phyloP scores from a whole-genome alignment of 345 rosid genomes.

The Melastoma malabathricum region DNA sequence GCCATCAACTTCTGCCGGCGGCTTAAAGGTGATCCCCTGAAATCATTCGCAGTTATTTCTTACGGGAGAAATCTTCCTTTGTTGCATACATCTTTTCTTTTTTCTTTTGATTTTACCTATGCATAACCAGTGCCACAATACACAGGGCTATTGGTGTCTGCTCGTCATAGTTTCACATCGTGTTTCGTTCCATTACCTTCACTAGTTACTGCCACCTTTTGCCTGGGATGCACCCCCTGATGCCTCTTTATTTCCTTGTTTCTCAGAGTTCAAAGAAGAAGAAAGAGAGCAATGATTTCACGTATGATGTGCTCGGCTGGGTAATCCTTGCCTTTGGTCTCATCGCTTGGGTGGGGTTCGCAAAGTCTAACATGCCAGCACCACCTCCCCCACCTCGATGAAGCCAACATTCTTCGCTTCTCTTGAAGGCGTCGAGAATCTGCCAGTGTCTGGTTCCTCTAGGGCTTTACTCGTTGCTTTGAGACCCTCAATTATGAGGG shows the following conservation, averaged over 20 bases:
- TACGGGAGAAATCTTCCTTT: not conserved
- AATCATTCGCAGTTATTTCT: not conserved
- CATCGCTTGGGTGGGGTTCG: constrained; percentile 71
- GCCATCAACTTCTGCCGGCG: constrained; percentile 21
- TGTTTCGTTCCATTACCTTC: too few relatives aligned
- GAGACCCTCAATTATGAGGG: too few relatives aligned
- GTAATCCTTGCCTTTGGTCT: constrained; percentile 71
- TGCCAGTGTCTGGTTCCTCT: not conserved
- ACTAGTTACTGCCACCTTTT: too few relatives aligned
- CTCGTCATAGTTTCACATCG: too few relatives aligned
- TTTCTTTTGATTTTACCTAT: too few relatives aligned
- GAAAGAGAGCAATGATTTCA: constrained; percentile 48
- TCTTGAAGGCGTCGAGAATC: not conserved
- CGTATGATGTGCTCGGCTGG: constrained; percentile 75
- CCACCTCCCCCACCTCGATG: constrained; percentile 9
- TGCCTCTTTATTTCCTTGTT: not conserved
- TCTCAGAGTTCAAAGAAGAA: constrained; percentile 46
- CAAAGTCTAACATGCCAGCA: constrained; percentile 58
- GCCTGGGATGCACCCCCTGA: too few relatives aligned
- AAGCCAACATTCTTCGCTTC: not conserved
- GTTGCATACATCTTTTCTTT: too few relatives aligned
- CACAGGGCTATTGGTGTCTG: too few relatives aligned
- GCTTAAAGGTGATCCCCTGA: constrained; percentile 7
- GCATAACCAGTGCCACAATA: too few relatives aligned
- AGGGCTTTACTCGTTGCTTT: too few relatives aligned